Evolutionary conservation across 257 asterid species (phyloP).

Genomic region (Salvia splendens): DNA sequence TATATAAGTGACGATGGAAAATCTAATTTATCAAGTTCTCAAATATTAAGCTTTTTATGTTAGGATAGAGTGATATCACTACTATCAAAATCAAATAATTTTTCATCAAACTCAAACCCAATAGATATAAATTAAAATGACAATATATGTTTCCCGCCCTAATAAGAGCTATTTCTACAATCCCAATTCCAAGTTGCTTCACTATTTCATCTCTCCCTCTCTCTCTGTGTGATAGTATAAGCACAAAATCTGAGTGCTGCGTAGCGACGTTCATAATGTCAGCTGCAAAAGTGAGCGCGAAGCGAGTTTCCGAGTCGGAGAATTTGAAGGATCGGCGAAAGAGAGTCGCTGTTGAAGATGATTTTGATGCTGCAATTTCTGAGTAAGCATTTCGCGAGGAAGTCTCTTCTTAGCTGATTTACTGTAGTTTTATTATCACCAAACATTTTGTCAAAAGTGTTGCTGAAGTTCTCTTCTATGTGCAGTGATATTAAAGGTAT

Average conservation of each 20-base stretch:
- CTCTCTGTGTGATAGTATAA: conserved; percentile 7
- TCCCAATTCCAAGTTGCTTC: background rate
- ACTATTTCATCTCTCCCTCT: conserved; percentile 8
- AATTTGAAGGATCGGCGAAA: conserved; percentile 58
- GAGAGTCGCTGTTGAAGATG: conserved; percentile 60
- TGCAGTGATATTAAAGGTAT: conserved; percentile 83
- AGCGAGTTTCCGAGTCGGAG: conserved; percentile 57
- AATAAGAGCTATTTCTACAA: background rate
- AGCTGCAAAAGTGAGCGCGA: conserved; percentile 55
- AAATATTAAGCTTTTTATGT: background rate
- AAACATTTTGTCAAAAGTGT: background rate
- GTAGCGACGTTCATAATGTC: conserved; percentile 47
- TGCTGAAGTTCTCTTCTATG: conserved; percentile 22
- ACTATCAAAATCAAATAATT: too few species aligned
- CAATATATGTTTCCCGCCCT: background rate
- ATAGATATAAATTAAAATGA: background rate
- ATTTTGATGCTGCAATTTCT: conserved; percentile 76
- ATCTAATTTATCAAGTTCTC: background rate
- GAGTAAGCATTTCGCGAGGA: conserved; percentile 40
- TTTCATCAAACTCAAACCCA: too few species aligned
- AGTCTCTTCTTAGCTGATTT: background rate
- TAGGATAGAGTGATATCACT: background rate
- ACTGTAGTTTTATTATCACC: background rate
- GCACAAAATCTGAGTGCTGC: conserved; percentile 12
- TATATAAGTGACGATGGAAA: background rate